Conservation (phyloP, 192 early-diverging fungal genomes). For the Ambispora gerdemannii region DNA sequence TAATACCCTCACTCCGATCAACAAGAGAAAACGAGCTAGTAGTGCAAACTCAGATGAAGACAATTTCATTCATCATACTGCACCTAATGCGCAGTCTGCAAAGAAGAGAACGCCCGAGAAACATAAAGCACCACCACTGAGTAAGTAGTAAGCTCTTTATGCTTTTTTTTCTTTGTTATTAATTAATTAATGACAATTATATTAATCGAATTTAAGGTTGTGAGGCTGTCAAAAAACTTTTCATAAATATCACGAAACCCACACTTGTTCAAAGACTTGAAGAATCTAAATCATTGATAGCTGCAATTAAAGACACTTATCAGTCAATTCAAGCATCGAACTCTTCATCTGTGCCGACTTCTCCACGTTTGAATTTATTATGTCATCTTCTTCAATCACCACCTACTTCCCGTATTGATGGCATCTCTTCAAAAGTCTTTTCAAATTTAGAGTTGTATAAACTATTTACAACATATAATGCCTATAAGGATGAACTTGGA, state of each 20-base stretch:
- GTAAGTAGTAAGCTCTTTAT: constrained; percentile 3
- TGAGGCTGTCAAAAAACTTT: constrained; percentile 30
- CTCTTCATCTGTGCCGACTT: neutral
- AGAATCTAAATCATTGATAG: constrained; percentile 26
- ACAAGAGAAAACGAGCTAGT: constrained; percentile 12
- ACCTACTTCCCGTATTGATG: constrained; percentile 30
- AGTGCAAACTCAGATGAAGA: constrained; percentile 21
- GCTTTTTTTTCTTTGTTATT: neutral
- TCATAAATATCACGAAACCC: constrained; percentile 16
- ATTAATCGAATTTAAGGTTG: neutral
- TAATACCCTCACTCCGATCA: neutral
- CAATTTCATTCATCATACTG: neutral
- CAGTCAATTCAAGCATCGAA: neutral
- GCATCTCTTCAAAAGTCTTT: constrained; percentile 31
- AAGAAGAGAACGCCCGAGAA: constrained; percentile 28
- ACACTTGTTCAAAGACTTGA: constrained; percentile 30
- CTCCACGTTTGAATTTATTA: constrained; percentile 25
- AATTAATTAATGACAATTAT: neutral
- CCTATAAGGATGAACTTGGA: constrained; percentile 28
- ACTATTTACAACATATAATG: constrained; percentile 30
- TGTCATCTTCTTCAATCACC: constrained; percentile 31
- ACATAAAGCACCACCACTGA: constrained; percentile 29
- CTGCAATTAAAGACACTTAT: constrained; percentile 23
- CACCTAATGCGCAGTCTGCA: neutral
- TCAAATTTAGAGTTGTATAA: constrained; percentile 32